Percentiles rank a stretch among this genome's conserved stretches.
phyloP scores from a whole-genome alignment of 2,329 filamentous ascomycete species.

The Fusarium keratoplasticum region DNA sequence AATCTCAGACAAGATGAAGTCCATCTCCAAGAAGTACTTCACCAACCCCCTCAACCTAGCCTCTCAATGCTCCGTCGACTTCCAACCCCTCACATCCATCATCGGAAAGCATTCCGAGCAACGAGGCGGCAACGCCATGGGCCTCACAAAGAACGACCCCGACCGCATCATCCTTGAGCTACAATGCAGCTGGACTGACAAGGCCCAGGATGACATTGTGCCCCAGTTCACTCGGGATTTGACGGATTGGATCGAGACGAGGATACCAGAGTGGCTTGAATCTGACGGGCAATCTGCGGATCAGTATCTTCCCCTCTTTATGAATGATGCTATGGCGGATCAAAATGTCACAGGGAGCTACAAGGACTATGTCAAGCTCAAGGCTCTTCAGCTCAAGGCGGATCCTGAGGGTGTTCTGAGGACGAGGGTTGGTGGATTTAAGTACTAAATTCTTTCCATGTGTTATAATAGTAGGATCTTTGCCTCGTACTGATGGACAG shows the following conservation, averaged over 20 bases:
- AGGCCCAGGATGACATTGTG: neutral
- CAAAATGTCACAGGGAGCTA: constrained; percentile 3
- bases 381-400: neutral
- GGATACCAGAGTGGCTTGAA: neutral
- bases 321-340: constrained; percentile 4
- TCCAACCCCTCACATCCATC: constrained; percentile 6
- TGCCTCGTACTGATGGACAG: neutral
- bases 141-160: neutral
- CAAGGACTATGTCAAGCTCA: neutral
- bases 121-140: constrained; percentile 19
- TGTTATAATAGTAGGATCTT: neutral
- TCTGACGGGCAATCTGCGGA: neutral
- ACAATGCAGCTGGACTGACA: constrained; percentile 21
- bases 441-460: neutral
- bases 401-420: neutral
- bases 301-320: neutral
- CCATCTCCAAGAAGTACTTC: constrained; percentile 10
- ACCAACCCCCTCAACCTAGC: neutral
- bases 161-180: constrained; percentile 17
- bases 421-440: neutral
- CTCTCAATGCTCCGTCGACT: constrained; percentile 28
- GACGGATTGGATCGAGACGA: constrained; percentile 11
- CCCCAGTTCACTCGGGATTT: constrained; percentile 9
- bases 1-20: constrained; percentile 5
- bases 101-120: constrained; percentile 15